These are phyloP conservation scores for Xylaria sp. DNA, from an alignment of 2,329 filamentous ascomycete genomes.

Conservation along the genomic window DNA sequence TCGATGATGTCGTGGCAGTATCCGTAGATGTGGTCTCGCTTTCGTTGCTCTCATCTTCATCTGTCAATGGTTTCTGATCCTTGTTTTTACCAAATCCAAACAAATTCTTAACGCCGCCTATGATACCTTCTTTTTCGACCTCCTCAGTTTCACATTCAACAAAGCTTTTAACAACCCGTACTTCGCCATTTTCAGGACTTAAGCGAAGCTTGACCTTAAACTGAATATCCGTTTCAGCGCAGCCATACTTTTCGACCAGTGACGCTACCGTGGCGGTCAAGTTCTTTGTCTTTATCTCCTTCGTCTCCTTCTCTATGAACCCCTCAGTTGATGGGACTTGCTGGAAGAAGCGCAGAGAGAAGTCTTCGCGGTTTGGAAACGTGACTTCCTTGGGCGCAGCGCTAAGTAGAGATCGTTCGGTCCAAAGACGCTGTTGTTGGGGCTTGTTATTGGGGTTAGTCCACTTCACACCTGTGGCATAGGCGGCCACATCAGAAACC, in stretches of 20 bases:
- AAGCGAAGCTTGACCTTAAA: conserved; percentile 84
- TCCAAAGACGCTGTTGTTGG: conserved; percentile 85
- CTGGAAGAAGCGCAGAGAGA: conserved; percentile 83
- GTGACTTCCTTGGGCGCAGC: conserved; percentile 83
- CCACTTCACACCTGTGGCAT: conserved; percentile 81
- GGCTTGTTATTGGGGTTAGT: conserved; percentile 73
- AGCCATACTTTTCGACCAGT: conserved; percentile 82
- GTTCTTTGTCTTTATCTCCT: conserved; percentile 80
- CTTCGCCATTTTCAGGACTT: conserved; percentile 77
- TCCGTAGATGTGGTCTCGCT: conserved; percentile 58
- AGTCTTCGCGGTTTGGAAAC: conserved; percentile 84
- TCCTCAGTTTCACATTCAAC: conserved; percentile 87
- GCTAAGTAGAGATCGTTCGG: conserved; percentile 78
- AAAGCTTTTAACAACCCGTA: conserved; percentile 78
- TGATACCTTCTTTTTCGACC: conserved; percentile 78
- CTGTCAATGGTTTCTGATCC: conserved; percentile 79
- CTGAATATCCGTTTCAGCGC: conserved; percentile 78
- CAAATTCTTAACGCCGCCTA: conserved; percentile 94
- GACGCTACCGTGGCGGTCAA: conserved; percentile 83
- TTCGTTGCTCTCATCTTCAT: conserved; percentile 64
- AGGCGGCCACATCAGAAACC: conserved; percentile 79
- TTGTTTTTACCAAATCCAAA: conserved; percentile 95
- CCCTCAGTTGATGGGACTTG: conserved; percentile 64
- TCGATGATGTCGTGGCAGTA: conserved; percentile 58
- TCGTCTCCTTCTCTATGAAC: conserved; percentile 68